These are phyloP conservation scores for Leersia perrieri DNA, from an alignment of 176 grass and related monocot genomes.

Conservation along the genomic window DNA sequence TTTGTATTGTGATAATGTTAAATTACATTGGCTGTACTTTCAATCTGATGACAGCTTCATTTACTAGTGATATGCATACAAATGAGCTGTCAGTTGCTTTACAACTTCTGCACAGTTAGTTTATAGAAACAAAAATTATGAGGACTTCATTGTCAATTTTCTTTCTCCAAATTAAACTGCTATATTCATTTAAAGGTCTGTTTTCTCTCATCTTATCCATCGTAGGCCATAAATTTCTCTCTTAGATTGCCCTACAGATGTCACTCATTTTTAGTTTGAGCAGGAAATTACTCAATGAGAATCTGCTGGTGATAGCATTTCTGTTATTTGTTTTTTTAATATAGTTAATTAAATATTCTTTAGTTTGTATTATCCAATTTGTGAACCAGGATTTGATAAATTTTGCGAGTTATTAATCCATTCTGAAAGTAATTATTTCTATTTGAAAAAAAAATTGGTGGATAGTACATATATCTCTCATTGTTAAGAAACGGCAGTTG, in stretches of 20 bases:
- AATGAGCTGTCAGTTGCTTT: slow-evolving; percentile 5
- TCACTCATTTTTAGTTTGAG: neutral
- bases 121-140: neutral
- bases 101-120: neutral
- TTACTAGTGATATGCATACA: neutral
- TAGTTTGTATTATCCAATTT: neutral
- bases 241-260: neutral
- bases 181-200: neutral
- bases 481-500: neutral
- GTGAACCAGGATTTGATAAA: neutral
- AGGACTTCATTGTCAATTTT: slow-evolving; percentile 3
- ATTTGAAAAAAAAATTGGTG: neutral
- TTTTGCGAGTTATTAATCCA: neutral
- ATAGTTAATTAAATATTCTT: neutral
- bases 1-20: slow-evolving; percentile 22
- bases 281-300: neutral
- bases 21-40: neutral
- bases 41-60: neutral
- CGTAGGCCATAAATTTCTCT: neutral
- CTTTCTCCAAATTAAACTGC: neutral
- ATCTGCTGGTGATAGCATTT: neutral
- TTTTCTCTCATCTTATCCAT: neutral
- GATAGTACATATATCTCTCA: neutral
- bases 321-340: neutral
- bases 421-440: neutral